Percentiles rank a stretch among this genome's conserved stretches.
phyloP scores from a whole-genome alignment of 768 basidiomycete genomes.

The Russula foetens region DNA sequence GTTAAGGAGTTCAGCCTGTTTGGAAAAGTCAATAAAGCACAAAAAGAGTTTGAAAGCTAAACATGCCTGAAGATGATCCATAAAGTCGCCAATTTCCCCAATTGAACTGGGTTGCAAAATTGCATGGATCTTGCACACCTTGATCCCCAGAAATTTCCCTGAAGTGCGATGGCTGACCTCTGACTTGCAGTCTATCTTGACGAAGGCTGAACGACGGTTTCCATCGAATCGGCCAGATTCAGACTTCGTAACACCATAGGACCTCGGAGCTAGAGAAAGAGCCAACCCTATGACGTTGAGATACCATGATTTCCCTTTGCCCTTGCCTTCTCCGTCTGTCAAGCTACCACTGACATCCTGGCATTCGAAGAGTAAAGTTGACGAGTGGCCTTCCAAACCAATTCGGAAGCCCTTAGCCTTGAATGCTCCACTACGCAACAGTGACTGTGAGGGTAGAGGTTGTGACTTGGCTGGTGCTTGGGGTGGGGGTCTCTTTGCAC shows the following conservation, averaged over 20 bases:
- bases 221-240: conserved; percentile 42
- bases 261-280: conserved; percentile 71
- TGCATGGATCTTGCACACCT: conserved; percentile 74
- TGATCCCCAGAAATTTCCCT: conserved; percentile 39
- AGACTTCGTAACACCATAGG: conserved; percentile 29
- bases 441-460: conserved; percentile 13
- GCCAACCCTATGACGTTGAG: conserved; percentile 66
- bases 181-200: conserved; percentile 63
- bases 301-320: conserved; percentile 41
- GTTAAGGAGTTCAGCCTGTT: conserved; percentile 63
- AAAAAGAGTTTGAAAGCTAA: neutral
- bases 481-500: conserved; percentile 25
- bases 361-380: conserved; percentile 69
- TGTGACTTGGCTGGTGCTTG: neutral
- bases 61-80: conserved; percentile 73
- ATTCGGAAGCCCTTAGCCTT: conserved; percentile 77
- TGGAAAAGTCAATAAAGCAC: conserved; percentile 19
- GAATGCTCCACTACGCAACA: conserved; percentile 38
- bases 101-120: conserved; percentile 94
- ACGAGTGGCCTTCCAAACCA: conserved; percentile 66
- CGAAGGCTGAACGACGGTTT: conserved; percentile 71
- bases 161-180: conserved; percentile 14
- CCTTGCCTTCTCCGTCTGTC: conserved; percentile 36
- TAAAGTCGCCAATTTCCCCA: conserved; percentile 81
- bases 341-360: conserved; percentile 61